phyloP scores from a whole-genome alignment of 495 filamentous ascomycete species.

The Talaromyces liani region DNA sequence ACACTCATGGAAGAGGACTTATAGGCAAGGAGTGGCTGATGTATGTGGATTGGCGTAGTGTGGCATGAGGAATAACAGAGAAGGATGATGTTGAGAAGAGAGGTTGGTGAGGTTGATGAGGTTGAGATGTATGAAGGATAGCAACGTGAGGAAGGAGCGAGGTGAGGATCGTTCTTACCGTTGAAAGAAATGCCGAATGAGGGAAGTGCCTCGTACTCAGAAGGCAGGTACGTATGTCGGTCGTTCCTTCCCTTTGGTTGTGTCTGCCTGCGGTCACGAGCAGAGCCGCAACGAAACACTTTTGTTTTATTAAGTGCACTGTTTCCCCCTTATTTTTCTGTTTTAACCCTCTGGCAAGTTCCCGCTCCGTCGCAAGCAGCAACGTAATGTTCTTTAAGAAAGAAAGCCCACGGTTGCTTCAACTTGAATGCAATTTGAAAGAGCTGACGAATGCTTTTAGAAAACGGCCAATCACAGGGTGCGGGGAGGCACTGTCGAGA shows the following conservation, averaged over 20 bases:
- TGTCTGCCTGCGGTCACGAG: neutral
- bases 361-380: neutral
- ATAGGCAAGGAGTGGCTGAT: neutral
- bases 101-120: neutral
- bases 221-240: neutral
- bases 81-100: neutral
- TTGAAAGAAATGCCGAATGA: neutral
- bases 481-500: neutral
- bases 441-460: neutral
- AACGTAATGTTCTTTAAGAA: neutral
- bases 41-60: neutral
- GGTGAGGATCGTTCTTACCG: neutral
- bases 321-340: neutral
- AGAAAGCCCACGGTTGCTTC: neutral
- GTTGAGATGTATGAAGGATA: neutral
- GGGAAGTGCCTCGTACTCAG: neutral
- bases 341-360: neutral
- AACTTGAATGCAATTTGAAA: neutral
- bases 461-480: neutral
- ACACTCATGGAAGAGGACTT: neutral
- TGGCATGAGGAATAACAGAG: neutral
- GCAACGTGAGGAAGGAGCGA: neutral
- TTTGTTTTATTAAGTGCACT: neutral
- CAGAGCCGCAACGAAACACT: neutral
- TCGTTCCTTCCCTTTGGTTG: neutral